These are phyloP conservation scores for Brassica incana DNA, from an alignment of 345 rosid species.

Conservation along the genomic window DNA sequence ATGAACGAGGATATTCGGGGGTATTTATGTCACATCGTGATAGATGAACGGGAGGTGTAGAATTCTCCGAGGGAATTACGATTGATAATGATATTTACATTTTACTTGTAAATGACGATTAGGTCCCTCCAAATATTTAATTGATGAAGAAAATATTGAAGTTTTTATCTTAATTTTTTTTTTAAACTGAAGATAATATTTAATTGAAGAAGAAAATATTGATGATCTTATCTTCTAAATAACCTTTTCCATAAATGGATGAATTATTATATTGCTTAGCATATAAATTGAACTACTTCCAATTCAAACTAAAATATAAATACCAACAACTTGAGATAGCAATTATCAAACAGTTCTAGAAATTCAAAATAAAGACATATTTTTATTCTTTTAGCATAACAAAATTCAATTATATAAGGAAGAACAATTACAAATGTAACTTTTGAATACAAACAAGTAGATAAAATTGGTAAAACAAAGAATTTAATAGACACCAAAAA, in stretches of 20 bases:
- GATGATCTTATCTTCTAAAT: not conserved
- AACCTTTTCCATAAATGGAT: not conserved
- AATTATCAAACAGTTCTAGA: not conserved
- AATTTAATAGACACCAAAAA: not conserved
- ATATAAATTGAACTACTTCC: not conserved
- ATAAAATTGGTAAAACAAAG: not conserved
- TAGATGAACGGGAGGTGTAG: slow-evolving; percentile 36
- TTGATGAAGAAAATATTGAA: not conserved
- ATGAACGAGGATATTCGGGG: slow-evolving; percentile 30
- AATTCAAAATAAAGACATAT: not conserved
- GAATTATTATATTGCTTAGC: not conserved
- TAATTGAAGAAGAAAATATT: not conserved
- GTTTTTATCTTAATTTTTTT: not conserved
- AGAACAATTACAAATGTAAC: not conserved
- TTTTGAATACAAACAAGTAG: not conserved
- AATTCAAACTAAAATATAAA: slow-evolving; percentile 13
- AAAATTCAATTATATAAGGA: not conserved
- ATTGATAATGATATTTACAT: slow-evolving; percentile 18
- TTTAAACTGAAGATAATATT: not conserved
- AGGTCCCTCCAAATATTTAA: not conserved
- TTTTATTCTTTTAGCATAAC: not conserved
- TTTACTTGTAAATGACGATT: slow-evolving; percentile 9
- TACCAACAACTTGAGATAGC: not conserved
- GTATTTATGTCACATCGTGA: slow-evolving; percentile 7
- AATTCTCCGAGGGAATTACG: slow-evolving; percentile 27